Evolutionary conservation across 1,139 yeast genomes (phyloP), one percentile per base, ranked within the genome.

Genomic region (Kodamaea suecica): DNA sequence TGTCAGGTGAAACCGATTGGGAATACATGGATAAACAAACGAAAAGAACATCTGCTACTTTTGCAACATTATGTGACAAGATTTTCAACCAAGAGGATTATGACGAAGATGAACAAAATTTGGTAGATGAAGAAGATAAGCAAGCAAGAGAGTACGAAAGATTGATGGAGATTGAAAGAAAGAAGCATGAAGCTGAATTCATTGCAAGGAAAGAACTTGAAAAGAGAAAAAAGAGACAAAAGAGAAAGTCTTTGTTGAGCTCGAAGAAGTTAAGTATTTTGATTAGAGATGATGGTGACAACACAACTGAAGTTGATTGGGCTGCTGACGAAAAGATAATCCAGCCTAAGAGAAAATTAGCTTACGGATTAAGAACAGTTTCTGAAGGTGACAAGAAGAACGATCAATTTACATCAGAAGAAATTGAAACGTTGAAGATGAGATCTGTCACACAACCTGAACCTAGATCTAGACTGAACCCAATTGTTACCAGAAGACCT

Each of bases 41-140:
- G 12, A 81, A 77, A 59, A 71, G 92, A 59, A 80, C 88, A 2
- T 78, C 86, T 24, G 80, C 86, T 9, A 84, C 84, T 38, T 83
- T 83, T 63, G 92, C 88, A 8, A 73, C 83, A 4, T 64, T 83
- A 32, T 81, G 87, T 66, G 90, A 83, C 59, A 80, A 78, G 55
- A 77, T 83, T 40, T 83, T 83, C 61, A 82, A 77, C 44, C 74
- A 70, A 47, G 75, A 70, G 47, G 65, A 59, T 3, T 77, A 78
- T 51, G 77, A 77, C 45, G 73, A 72, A 47, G 77, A 73, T 39
- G 84, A 78, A 42, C 79, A 74, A 48, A 63, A 59, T 33, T 59
- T 70, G 43, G 57, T 65, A 6, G 76, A 70, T 42, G 71, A 66
- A 33, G 76, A 71, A 59, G 84, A 71, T 53, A 68, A 55, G 60